Conservation (phyloP, 1,139 yeast genomes). For the Geotrichum cucujoidarum region DNA sequence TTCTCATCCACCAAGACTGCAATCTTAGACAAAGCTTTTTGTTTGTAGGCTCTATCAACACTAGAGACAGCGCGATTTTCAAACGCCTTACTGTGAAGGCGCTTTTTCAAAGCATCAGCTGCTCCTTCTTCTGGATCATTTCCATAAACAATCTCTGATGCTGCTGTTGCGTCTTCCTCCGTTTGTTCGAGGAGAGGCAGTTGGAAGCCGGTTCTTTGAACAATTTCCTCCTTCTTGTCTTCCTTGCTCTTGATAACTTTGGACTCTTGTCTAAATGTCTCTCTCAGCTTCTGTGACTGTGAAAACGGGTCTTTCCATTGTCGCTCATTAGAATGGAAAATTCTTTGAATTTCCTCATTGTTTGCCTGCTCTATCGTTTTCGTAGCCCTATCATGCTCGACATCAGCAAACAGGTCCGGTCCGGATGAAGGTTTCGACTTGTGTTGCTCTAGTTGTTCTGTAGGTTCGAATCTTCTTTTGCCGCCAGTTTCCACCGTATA, state of each 20-base stretch:
- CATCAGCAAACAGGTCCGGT: slow-evolving; percentile 23
- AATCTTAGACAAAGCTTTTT: not conserved
- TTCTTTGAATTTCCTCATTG: slow-evolving; percentile 17
- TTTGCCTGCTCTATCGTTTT: slow-evolving; percentile 13
- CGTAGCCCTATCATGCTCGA: slow-evolving; percentile 23
- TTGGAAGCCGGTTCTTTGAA: slow-evolving; percentile 21
- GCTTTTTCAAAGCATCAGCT: not conserved
- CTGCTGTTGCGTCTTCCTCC: slow-evolving; percentile 15
- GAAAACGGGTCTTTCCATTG: slow-evolving; percentile 27
- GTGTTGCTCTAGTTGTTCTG: not conserved
- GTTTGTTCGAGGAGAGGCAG: slow-evolving; percentile 20
- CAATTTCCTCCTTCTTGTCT: slow-evolving; percentile 20
- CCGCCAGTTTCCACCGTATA: slow-evolving; percentile 32
- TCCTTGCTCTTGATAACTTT: slow-evolving; percentile 15
- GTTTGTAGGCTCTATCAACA: not conserved
- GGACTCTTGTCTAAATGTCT: slow-evolving; percentile 22
- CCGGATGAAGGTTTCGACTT: not conserved
- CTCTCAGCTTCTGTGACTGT: slow-evolving; percentile 26
- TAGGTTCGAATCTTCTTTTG: slow-evolving; percentile 1
- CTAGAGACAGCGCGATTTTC: not conserved
- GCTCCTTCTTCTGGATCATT: not conserved
- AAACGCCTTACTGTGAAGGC: slow-evolving; percentile 7
- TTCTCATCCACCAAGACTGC: slow-evolving; percentile 5
- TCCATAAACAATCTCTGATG: slow-evolving; percentile 10
- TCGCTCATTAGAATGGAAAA: slow-evolving; percentile 20